Percentiles rank a stretch among this genome's conserved stretches.
Evolutionary conservation across 805 yeast species (phyloP).

Genomic region (Zygosaccharomyces rouxii): DNA sequence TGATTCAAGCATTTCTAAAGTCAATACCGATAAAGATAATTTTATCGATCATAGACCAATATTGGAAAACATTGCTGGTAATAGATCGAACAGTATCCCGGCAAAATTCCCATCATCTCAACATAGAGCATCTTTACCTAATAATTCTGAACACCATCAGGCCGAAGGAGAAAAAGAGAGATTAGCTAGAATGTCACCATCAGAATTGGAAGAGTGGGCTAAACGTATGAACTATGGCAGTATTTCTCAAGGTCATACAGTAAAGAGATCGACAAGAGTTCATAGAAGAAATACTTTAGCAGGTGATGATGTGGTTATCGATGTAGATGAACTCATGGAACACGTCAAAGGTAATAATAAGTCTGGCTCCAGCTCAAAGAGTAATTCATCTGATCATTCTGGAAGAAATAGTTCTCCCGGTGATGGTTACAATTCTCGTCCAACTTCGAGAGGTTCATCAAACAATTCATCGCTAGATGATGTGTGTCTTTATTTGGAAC

Average conservation of each 20-base stretch:
- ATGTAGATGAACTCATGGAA: constrained; percentile 34
- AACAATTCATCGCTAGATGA: constrained; percentile 79
- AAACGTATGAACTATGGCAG: constrained; percentile 10
- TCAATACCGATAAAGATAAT: constrained; percentile 14
- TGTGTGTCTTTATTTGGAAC: constrained; percentile 84
- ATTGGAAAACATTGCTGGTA: constrained; percentile 8
- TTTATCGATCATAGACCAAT: constrained; percentile 31
- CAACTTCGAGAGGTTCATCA: constrained; percentile 39
- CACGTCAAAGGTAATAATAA: constrained; percentile 19
- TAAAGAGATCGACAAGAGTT: constrained; percentile 7
- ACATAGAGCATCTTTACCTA: constrained; percentile 12
- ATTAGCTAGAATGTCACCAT: constrained; percentile 12
- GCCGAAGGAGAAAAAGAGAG: constrained; percentile 2
- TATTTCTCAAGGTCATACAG: constrained; percentile 8
- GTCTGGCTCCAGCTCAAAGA: constrained; percentile 1
- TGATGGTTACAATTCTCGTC: constrained; percentile 39
- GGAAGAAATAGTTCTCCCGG: constrained; percentile 17
- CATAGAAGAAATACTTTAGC: constrained; percentile 18
- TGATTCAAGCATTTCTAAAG: constrained; percentile 11
- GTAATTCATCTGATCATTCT: constrained; percentile 9
- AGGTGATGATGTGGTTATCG: constrained; percentile 32
- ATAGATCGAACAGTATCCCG: constrained; percentile 12
- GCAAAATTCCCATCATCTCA: constrained; percentile 1
- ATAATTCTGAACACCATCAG: constrained; percentile 4
- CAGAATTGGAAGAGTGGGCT: constrained; percentile 16